Percentiles rank a stretch among this genome's conserved stretches.
These are phyloP conservation scores for Xylaria sp. DNA, from an alignment of 2,329 filamentous ascomycete species.

Conservation along the genomic window DNA sequence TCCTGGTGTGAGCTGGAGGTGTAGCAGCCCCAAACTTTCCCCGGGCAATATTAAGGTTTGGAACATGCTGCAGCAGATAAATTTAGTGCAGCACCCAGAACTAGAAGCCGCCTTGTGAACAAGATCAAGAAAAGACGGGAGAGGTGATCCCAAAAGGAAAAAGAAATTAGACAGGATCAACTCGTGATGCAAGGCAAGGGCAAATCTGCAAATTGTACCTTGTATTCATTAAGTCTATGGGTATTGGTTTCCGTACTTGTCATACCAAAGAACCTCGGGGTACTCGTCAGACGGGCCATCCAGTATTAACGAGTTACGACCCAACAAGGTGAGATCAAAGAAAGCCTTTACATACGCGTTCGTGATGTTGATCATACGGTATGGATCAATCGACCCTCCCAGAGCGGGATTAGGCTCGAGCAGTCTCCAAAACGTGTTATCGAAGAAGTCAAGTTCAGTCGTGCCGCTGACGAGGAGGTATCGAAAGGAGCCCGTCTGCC, in stretches of 20 bases:
- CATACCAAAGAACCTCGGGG: constrained; percentile 20
- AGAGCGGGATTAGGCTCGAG: constrained; percentile 18
- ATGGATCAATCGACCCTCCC: constrained; percentile 19
- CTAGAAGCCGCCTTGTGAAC: too few relatives aligned
- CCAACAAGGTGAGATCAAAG: constrained; percentile 36
- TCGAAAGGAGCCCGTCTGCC: constrained; percentile 40
- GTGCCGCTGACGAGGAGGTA: constrained; percentile 36
- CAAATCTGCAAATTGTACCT: too few relatives aligned
- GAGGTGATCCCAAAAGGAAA: too few relatives aligned
- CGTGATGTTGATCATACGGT: constrained; percentile 27
- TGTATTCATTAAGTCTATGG: not conserved
- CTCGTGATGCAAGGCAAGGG: too few relatives aligned
- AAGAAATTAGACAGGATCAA: too few relatives aligned
- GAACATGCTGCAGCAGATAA: too few relatives aligned
- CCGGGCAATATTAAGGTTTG: too few relatives aligned
- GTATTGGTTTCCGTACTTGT: constrained; percentile 12
- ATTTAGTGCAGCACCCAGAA: too few relatives aligned
- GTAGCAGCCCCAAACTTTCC: too few relatives aligned
- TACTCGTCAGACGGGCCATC: constrained; percentile 26
- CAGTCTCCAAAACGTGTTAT: constrained; percentile 41
- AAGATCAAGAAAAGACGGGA: too few relatives aligned
- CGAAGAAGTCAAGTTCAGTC: constrained; percentile 42
- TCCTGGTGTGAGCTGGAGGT: too few relatives aligned
- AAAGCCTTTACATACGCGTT: constrained; percentile 38
- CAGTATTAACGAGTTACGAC: constrained; percentile 24